These are phyloP conservation scores for Aspergillus novofumigatus DNA, from an alignment of 2,329 filamentous ascomycete species.

Conservation along the genomic window DNA sequence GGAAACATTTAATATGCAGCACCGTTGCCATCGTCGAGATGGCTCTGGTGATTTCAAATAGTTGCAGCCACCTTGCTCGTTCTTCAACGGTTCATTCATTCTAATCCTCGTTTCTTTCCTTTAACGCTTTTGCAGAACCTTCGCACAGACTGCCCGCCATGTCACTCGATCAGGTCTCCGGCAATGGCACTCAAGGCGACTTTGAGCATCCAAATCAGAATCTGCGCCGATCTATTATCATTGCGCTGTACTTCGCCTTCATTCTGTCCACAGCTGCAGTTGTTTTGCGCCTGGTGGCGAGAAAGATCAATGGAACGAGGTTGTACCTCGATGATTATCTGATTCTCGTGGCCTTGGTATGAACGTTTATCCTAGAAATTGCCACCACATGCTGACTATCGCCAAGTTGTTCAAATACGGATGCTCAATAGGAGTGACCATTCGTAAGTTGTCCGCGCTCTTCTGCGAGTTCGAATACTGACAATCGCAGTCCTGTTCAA, in stretches of 20 bases:
- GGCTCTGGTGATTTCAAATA: constrained; percentile 24
- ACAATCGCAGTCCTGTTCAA: constrained; percentile 20
- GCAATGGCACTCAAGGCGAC: constrained; percentile 14
- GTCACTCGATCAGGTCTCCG: constrained; percentile 13
- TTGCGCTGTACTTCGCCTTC: constrained; percentile 25
- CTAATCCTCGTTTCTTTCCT: constrained; percentile 5
- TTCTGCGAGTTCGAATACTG: not conserved
- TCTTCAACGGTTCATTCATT: constrained; percentile 1
- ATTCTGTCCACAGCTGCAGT: constrained; percentile 23
- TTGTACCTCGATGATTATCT: constrained; percentile 29
- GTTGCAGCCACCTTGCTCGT: constrained; percentile 10
- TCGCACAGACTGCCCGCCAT: constrained; percentile 11
- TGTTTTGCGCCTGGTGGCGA: constrained; percentile 21
- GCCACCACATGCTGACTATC: not conserved
- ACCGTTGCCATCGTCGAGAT: not conserved
- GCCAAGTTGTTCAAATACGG: constrained; percentile 26
- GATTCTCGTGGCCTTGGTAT: constrained; percentile 26
- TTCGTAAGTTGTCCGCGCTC: constrained; percentile 14
- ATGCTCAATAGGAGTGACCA: constrained; percentile 23
- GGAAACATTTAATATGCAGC: not conserved
- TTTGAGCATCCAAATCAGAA: constrained; percentile 24
- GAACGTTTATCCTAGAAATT: not conserved
- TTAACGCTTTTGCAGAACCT: not conserved
- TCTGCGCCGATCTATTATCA: constrained; percentile 19
- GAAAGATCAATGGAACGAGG: constrained; percentile 20